phyloP scores from a whole-genome alignment of 2,329 filamentous ascomycete genomes.

The Aspergillus vadensis region DNA sequence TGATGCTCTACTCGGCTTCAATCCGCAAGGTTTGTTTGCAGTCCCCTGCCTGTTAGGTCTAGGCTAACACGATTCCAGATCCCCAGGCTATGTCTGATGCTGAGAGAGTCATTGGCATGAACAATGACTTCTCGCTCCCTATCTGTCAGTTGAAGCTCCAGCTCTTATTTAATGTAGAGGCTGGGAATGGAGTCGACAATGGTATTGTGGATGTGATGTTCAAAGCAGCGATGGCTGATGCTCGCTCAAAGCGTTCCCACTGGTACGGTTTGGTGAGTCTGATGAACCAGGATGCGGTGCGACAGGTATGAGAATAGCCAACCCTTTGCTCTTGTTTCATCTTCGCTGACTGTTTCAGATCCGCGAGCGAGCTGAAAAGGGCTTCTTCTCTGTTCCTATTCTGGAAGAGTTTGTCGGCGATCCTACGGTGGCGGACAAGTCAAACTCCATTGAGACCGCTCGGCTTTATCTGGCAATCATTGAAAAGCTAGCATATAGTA shows the following conservation, averaged over 20 bases:
- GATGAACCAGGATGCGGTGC: constrained; percentile 41
- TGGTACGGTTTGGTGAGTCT: constrained; percentile 44
- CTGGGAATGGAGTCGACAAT: constrained; percentile 30
- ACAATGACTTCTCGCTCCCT: constrained; percentile 47
- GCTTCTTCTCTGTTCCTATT: constrained; percentile 41
- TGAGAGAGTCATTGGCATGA: constrained; percentile 38
- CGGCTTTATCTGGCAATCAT: constrained; percentile 43
- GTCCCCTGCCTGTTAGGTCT: background rate
- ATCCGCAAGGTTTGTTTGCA: constrained; percentile 21
- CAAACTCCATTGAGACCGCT: constrained; percentile 32
- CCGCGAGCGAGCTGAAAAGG: constrained; percentile 44
- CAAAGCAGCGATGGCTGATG: constrained; percentile 40
- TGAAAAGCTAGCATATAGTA: constrained; percentile 41
- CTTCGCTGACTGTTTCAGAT: constrained; percentile 32
- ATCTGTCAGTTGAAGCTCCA: constrained; percentile 47
- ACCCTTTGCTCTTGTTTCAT: background rate
- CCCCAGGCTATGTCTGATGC: constrained; percentile 30
- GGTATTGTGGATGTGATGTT: constrained; percentile 44
- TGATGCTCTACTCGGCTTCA: constrained; percentile 35
- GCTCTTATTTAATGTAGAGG: constrained; percentile 39
- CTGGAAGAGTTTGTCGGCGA: constrained; percentile 28
- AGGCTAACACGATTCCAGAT: constrained; percentile 15
- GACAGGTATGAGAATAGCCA: constrained; percentile 31
- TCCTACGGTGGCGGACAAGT: constrained; percentile 13
- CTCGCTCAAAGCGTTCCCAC: constrained; percentile 35